These are phyloP conservation scores for Scorias spongiosa DNA, from an alignment of 2,329 filamentous ascomycete species.

Conservation along the genomic window DNA sequence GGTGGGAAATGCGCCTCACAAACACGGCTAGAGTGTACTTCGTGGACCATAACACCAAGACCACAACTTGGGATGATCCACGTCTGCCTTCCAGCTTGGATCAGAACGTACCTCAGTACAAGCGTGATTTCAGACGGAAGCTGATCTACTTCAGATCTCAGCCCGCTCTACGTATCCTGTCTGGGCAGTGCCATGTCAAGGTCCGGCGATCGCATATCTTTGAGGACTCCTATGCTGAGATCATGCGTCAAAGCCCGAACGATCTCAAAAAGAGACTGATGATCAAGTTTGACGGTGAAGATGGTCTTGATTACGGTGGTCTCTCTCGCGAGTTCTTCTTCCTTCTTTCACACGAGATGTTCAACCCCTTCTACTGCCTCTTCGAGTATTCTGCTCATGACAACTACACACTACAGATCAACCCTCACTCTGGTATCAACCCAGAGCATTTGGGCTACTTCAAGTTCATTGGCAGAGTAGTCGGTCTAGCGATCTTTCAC, in stretches of 20 bases:
- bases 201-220: constrained; percentile 94
- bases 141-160: constrained; percentile 99
- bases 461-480: constrained; percentile 97
- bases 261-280: constrained; percentile 97
- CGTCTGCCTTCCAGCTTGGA: constrained; percentile 88
- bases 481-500: constrained; percentile 95
- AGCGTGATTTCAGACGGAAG: constrained; percentile 95
- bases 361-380: constrained; percentile 98
- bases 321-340: constrained; percentile 99
- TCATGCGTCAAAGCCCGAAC: constrained; percentile 87
- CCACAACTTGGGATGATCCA: constrained; percentile 97
- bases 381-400: constrained; percentile 99
- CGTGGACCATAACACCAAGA: constrained; percentile 99
- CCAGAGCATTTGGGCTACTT: constrained; percentile 99
- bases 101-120: constrained; percentile 97
- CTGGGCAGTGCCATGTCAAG: constrained; percentile 96
- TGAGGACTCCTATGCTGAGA: constrained; percentile 96
- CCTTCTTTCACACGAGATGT: constrained; percentile 98
- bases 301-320: constrained; percentile 94
- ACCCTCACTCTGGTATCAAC: constrained; percentile 97
- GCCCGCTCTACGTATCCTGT: constrained; percentile 85
- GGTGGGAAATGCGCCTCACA: constrained; percentile 98
- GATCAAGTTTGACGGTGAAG: constrained; percentile 99
- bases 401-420: constrained; percentile 99
- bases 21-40: constrained; percentile 98